Evolutionary conservation across 176 grass and related monocot species (phyloP), one percentile per base, ranked within the genome.

Genomic region (Musa itinerans): DNA sequence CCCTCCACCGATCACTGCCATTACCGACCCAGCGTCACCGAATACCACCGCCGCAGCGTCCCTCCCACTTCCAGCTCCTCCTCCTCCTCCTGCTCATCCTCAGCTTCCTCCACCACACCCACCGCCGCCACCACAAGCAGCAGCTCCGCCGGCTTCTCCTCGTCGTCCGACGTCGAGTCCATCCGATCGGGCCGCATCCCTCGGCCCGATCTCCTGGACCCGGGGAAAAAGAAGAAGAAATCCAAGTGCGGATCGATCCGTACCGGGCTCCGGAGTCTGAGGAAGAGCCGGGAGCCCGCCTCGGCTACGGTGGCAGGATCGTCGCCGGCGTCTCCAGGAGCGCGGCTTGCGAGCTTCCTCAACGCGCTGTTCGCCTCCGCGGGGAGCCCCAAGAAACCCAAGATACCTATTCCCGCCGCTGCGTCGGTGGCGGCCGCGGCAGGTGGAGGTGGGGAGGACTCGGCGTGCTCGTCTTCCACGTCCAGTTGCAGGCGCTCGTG

Each of bases 261-360:
- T 8, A 29, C 25, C 90, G 8, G 94, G 88, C 3, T 98, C 90
- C 0, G 90, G 88, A 88, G 94, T 89, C 88, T 84, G 86, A 98
- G 88, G 84, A 93, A 56, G 90, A 90, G 90, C 86, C 84, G 82
- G 87, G 87, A 72, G 94, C 87, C 75, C 88, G 82, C 57, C 90
- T 88, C 83, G 89, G 89, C 87, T 85, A 87, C 78, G 84, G 83
- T 69, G 87, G 89, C 71, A 87, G 92, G 78, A 87, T 92, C 72
- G 87, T 88, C 76, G 86, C 92, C 50, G 90, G 48, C 68, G 15
- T 70, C 68, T 15, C 68, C 68, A 2, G 68, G 68, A 48, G 68
- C 68, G 48, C 68, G 68, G 12, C 17, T 70, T 34, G 68, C 68
- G 48, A 70, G 48, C 68, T 70, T 70, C 19, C 8, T 98, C 9